Percentiles rank a stretch among this genome's conserved stretches.
phyloP scores from a whole-genome alignment of 176 grass and related monocot genomes.

The maize (Zea mays) region DNA sequence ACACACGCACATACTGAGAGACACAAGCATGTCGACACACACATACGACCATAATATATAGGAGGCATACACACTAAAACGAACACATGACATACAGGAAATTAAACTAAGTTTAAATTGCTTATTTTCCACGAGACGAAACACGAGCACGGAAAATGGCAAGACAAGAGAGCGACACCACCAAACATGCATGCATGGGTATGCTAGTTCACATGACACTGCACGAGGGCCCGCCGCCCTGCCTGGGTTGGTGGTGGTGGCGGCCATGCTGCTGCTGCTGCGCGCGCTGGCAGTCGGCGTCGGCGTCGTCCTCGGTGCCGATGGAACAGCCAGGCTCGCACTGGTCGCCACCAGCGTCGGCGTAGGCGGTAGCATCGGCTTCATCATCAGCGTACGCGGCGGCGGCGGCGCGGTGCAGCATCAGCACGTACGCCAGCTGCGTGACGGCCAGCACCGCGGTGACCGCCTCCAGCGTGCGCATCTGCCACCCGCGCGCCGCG shows the following conservation, averaged over 20 bases:
- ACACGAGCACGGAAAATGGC: background rate
- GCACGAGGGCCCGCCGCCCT: background rate
- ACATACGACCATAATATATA: too few species aligned
- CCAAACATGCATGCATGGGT: background rate
- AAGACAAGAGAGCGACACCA: background rate
- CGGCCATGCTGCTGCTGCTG: background rate
- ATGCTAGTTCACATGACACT: background rate
- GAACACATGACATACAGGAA: background rate
- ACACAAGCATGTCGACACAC: too few species aligned
- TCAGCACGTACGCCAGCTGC: constrained; percentile 53
- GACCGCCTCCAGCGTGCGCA: constrained; percentile 58
- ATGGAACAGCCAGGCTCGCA: background rate
- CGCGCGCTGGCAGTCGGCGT: background rate
- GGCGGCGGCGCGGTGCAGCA: constrained; percentile 53
- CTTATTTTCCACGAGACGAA: background rate
- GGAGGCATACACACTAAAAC: background rate
- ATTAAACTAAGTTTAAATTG: background rate
- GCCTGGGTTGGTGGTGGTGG: background rate
- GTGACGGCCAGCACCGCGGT: constrained; percentile 49
- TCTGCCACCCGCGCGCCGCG: constrained; percentile 45
- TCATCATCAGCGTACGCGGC: constrained; percentile 2
- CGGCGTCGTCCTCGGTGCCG: background rate
- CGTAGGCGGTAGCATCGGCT: background rate
- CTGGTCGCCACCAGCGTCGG: background rate
- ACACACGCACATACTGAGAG: too few species aligned